These are phyloP conservation scores for Penicillium turbatum DNA, from an alignment of 495 filamentous ascomycete species.

Conservation along the genomic window DNA sequence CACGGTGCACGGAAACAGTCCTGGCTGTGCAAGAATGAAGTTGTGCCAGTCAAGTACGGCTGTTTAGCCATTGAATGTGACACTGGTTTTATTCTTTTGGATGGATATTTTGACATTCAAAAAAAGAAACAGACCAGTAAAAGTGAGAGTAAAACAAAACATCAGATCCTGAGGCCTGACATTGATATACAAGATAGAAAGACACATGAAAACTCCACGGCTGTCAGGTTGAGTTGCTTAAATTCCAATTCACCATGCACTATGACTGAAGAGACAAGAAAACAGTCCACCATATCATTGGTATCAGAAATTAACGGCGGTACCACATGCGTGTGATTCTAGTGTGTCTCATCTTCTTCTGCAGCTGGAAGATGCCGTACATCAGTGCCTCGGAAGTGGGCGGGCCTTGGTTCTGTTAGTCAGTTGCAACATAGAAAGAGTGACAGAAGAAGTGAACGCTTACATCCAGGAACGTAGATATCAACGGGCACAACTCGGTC, in stretches of 20 bases:
- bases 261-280: conserved; percentile 13
- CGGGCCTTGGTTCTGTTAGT: conserved; percentile 48
- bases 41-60: background rate
- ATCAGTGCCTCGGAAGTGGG: conserved; percentile 89
- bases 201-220: conserved; percentile 21
- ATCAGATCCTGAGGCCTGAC: conserved; percentile 13
- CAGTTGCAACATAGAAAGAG: background rate
- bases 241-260: conserved; percentile 15
- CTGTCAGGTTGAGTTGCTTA: conserved; percentile 16
- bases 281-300: conserved; percentile 7
- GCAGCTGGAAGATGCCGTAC: conserved; percentile 90
- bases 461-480: conserved; percentile 92
- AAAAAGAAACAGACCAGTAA: conserved; percentile 3
- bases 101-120: conserved; percentile 3
- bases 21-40: too few relatives aligned
- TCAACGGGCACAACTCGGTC: conserved; percentile 94
- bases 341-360: conserved; percentile 90
- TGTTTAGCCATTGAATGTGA: background rate
- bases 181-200: conserved; percentile 28
- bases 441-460: conserved; percentile 11
- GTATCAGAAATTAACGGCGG: conserved; percentile 30
- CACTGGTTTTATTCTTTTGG: conserved; percentile 7
- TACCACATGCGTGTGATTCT: conserved; percentile 53
- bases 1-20: too few relatives aligned
- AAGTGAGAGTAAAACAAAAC: conserved; percentile 2